Base-by-base conservation (phyloP, 768 basidiomycete species). In the Mycena vulgaris region DNA sequence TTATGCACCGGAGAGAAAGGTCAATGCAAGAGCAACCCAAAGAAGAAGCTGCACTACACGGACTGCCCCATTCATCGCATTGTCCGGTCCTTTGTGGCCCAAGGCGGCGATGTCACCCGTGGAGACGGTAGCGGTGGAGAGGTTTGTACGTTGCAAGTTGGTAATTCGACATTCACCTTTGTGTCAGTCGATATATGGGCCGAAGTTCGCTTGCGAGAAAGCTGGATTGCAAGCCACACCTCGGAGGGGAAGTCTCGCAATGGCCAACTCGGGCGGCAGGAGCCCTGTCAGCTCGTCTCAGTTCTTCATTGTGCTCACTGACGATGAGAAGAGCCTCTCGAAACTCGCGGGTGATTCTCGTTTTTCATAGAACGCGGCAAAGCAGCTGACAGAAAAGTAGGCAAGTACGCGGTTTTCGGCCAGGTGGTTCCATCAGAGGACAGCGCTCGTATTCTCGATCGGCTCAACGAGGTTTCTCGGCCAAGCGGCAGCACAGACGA, bases 41-140 rank as follows among this genome's bases (percentile, higher is more conserved):
- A 85, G 68, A 85, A 84, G 75, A 80, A 75, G 37, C 75, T 88
- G 58, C 81, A 83, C 68, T 89, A 87, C 72, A 51, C 80, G 40
- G 83, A 78, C 3, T 82, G 78, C 40, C 84, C 83, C 31, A 79
- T 89, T 1, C 87, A 88, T 76, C 79, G 87, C 13, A 79, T 87
- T 71, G 83, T 85, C 51, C 79, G 81, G 69, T 87, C 80, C 17
- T 89, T 88, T 58, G 80, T 89, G 5, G 84, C 85, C 1, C 88
- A 90, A 72, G 85, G 85, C n/a, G 88, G 88, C 8, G 87, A 89
- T 72, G 78, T 88, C 42, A 88, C 87, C 25, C 75, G 88, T 49
- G 82, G 83, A 7, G 88, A 89, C 72, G 88, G 88, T 37, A 84
- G 81, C 58, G 86, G 87, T 1, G 89, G 89, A 17, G 88, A 89